Base-by-base conservation (phyloP, 2,329 filamentous ascomycete genomes). In the Raffaelea ambrosiae region DNA sequence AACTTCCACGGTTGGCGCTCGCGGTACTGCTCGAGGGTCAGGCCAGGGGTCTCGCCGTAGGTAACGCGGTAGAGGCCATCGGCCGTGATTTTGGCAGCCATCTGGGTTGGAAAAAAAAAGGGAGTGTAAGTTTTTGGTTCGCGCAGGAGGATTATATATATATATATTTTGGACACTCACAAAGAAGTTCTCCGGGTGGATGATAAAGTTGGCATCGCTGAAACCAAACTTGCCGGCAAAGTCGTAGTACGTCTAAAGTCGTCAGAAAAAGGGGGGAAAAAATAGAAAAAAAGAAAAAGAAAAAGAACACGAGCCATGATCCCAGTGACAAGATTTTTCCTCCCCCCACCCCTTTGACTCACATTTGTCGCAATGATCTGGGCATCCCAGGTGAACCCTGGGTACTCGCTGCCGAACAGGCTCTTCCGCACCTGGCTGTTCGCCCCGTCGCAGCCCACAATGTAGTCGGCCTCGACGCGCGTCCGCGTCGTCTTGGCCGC, bases 351-450 rank as follows among this genome's bases (percentile, higher is more conserved):
- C n/a, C n/a, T n/a, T n/a, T n/a, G n/a, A 57, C 69, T 58, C 55
- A 77, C 76, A 63, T 83, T 82, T 5, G 78, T 81, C 40, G 79
- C 78, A 16, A 83, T 70, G 49, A 83, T 79, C 57, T 80, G 76
- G 49, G 69, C 67, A 46, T 79, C 70, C 68, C 77, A 74, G 0
- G 79, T 83, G 54, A 75, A 74, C 0, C 78, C 79, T 0, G 77
- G 77, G 51, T 74, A 83, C 26, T 74, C 69, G n/a, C 68, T 61
- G 3, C 74, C 74, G 57, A 79, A 79, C 5, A 79, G 54, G 1
- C 65, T 66, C 51, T 66, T 69, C 29, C 76, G 61, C 5, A 79
- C 67, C 38, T 58, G 58, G 47, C 71, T 74, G 29, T 67, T 70
- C 0, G 71, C 73, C 1, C 76, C 77, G 55, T 81, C 77, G 51